Base-by-base conservation (phyloP, 192 early-diverging fungal species). In the Coemansia sp. region DNA sequence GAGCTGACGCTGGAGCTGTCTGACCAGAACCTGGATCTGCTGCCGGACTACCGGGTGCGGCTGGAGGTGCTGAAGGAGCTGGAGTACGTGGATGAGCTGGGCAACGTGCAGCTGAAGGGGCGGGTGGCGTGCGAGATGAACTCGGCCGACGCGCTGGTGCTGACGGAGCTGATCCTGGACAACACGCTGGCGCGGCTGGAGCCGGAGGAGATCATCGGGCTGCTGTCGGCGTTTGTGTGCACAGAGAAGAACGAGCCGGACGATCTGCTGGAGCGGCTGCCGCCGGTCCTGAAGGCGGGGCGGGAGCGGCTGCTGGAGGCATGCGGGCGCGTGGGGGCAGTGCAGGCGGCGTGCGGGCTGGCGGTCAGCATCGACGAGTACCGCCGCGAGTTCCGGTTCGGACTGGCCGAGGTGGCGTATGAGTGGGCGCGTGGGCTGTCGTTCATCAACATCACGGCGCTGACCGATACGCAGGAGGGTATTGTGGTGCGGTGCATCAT, bases 71-170 rank as follows among this genome's bases (percentile, higher is more conserved):
- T 99, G 25, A 81, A 89, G 47, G 64, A 69, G 10, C 64, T 96
- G 39, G 78, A 80, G 1, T 96, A 87, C 48, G 79, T 96, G 18
- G 92, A 92, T 23, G 84, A 85, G 49, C 79, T 80, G 45, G 81
- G 81, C 21, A 90, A 89, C 3, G 92, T 99, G 13, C 87, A 91
- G 51, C 82, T 95, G 40, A 99, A 96, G 73, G 96, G 96, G 16
- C 82, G 89, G 3, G 91, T 99, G 0, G 96, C 92, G 0, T 96
- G 94, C 67, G 92, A 96, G 77, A 94, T 99, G 64, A 96, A 96
- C 69, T 87, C 92, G 12, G 91, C 89, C 2, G 94, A 99, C 57
- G 94, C 91, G 60, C 74, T 99, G 32, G 77, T 96, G 11, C 73
- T 99, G 16, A 96, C 96, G 0, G 94, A 99, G 57, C 74, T 99